A percentile compares a stretch with the other conserved stretches of the same genome.
Evolutionary conservation across 2,329 filamentous ascomycete species (phyloP).

Genomic region (Phaeosphaeria sp.): DNA sequence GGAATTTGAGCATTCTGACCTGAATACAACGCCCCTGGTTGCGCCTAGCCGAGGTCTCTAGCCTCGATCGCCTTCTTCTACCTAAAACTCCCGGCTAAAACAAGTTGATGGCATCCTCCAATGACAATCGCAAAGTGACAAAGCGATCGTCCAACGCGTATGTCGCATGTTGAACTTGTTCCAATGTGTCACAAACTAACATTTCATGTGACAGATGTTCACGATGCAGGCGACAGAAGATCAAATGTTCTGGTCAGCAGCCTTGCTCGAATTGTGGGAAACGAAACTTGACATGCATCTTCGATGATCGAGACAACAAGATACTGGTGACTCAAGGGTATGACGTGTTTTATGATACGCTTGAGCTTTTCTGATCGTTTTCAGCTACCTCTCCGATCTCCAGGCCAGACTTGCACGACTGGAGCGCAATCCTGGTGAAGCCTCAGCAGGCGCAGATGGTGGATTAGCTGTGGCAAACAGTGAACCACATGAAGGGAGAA

Average conservation of each 20-base stretch:
- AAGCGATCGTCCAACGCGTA: constrained; percentile 18
- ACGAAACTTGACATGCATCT: constrained; percentile 33
- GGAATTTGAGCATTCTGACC: background rate
- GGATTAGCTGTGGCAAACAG: constrained; percentile 3
- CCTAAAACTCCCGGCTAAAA: background rate
- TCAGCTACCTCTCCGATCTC: constrained; percentile 37
- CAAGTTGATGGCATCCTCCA: background rate
- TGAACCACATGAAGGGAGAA: background rate
- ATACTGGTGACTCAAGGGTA: constrained; percentile 39
- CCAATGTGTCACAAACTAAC: background rate
- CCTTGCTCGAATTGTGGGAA: constrained; percentile 38
- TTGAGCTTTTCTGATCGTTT: background rate
- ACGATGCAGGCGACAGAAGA: constrained; percentile 40
- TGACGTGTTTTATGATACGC: background rate
- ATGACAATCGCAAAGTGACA: constrained; percentile 2
- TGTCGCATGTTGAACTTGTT: background rate
- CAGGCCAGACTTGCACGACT: constrained; percentile 29
- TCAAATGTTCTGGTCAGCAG: constrained; percentile 42
- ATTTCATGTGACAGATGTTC: constrained; percentile 24
- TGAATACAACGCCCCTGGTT: background rate
- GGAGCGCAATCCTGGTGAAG: constrained; percentile 12
- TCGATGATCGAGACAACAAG: constrained; percentile 43
- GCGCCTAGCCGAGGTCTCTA: background rate
- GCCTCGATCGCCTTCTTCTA: background rate
- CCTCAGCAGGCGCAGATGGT: background rate